Evolutionary conservation across 495 filamentous ascomycete species (phyloP), one percentile per base, ranked within the genome.

Genomic region (Aspergillus ellipticus): DNA sequence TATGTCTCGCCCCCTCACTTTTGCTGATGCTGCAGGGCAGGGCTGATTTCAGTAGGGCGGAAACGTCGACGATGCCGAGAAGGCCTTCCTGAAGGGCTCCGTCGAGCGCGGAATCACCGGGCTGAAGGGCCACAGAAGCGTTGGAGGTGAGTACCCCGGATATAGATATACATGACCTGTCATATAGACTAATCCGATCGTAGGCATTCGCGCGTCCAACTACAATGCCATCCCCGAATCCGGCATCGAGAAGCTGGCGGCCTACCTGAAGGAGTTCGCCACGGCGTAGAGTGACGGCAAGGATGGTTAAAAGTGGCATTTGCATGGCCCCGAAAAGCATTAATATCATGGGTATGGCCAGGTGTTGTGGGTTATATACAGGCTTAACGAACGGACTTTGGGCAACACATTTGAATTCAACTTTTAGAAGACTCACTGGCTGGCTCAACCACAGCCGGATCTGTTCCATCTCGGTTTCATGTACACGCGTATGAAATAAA

Each of bases 71-170:
- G 76, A 86, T 63, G 78, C 79, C 13, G 89, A 97, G 71, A 91
- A 91, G 69, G 75, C 71, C 13, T 96, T 96, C 72, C 70, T 96
- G 50, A 79, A 82, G 49, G 85, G 87, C 22, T 88, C 88, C 10
- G 82, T 84, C 33, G 74, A 77, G 60, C 72, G 70, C 35, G 79
- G 82, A 10, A 70, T 95, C 39, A 78, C 79, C 29, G 90, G 90
- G 11, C 68, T 94, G 61, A 94, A 92, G 72, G 90, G 89, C 0
- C 89, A 95, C 70, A 75, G 90, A 53, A 89, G 85, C 56, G 86
- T 95, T 2, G 87, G 88, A 39, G 89, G 90, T 55, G 85, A 88
- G 50, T 74, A 83, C 79, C 72, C n/a, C n/a, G n/a, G 58, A 86
- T 84, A 57, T 87, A 58, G 66, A 57, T 58, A 62, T 63, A 6